Evolutionary conservation across 2,329 filamentous ascomycete genomes (phyloP), one percentile per base, ranked within the genome.

Genomic region (Scedosporium dehoogii): DNA sequence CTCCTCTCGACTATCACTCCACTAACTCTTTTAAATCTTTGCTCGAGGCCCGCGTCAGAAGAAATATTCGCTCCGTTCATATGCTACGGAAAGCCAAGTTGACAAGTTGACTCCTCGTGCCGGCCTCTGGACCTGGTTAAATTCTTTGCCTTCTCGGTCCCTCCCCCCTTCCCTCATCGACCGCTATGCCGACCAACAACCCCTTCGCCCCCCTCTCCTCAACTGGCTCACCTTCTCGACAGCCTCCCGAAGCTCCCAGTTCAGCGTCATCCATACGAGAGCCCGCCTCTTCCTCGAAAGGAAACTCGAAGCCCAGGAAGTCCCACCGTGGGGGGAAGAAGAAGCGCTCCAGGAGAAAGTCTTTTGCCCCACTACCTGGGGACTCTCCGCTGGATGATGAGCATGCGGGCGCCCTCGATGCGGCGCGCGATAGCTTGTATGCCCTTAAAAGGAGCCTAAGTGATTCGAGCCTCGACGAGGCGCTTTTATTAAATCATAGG

Each of bases 391-490:
- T 68, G 6, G 69, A 69, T 53, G 71, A 72, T 55, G 67, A 70
- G 23, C 68, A 71, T 41, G 65, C 72, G 14, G 67, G 63, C n/a
- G 66, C 66, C 48, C 62, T 63, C 9, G 62, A 66, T 4, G 48
- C 65, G 64, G 68, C 70, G 58, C 63, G 73, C 63, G 71, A 77
- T 64, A 76, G 74, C 56, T 80, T 85, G 70, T 84, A 84, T 70
- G 72, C 77, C 67, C 71, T 81, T 63, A 74, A 77, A 60, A 71
- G 78, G 6, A 91, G 89, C 71, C 71, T 87, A 66, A 97, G 93
- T 76, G 87, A 83, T 68, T 92, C 90, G 0, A 97, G 93, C 73
- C 78, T 97, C 66, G 93, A 92, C 73, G 88, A 96, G 71, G 87
- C 85, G 6, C 77, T 97, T 67, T 78, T 97, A 12, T 27, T 55